Evolutionary conservation across 192 early-diverging fungal genomes (phyloP).

Genomic region (Coemansia pectinata): DNA sequence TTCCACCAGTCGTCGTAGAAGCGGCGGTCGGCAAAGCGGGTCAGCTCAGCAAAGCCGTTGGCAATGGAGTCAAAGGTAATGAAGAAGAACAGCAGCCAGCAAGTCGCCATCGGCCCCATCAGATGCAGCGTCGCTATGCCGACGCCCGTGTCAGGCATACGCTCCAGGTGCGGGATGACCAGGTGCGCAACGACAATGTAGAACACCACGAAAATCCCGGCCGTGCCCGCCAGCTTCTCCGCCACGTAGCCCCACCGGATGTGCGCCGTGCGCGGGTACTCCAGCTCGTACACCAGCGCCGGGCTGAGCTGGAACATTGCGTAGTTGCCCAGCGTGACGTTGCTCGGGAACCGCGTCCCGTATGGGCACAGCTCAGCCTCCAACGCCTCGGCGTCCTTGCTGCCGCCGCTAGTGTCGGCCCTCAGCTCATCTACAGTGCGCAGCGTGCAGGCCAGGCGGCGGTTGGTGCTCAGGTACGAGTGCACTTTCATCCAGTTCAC

Average conservation of each 20-base stretch:
- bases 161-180: slow-evolving; percentile 78
- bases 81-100: slow-evolving; percentile 90
- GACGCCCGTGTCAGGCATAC: slow-evolving; percentile 64
- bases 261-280: slow-evolving; percentile 83
- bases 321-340: slow-evolving; percentile 82
- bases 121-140: slow-evolving; percentile 63
- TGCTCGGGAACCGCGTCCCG: slow-evolving; percentile 69
- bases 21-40: slow-evolving; percentile 90
- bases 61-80: slow-evolving; percentile 97
- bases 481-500: slow-evolving; percentile 97
- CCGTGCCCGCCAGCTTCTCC: slow-evolving; percentile 75
- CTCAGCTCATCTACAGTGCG: slow-evolving; percentile 24
- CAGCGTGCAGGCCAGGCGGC: slow-evolving; percentile 59
- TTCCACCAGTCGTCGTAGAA: slow-evolving; percentile 99
- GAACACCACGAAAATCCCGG: slow-evolving; percentile 78
- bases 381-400: slow-evolving; percentile 55
- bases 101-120: slow-evolving; percentile 87
- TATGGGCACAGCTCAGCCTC: slow-evolving; percentile 60
- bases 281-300: slow-evolving; percentile 89
- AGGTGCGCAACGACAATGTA: slow-evolving; percentile 86
- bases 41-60: slow-evolving; percentile 95
- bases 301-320: slow-evolving; percentile 86
- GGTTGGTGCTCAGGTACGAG: slow-evolving; percentile 86
- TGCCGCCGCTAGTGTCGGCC: neutral
- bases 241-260: slow-evolving; percentile 88